Evolutionary conservation across 768 basidiomycete species (phyloP).

Genomic region (Gloeopeniophorella convolvens): DNA sequence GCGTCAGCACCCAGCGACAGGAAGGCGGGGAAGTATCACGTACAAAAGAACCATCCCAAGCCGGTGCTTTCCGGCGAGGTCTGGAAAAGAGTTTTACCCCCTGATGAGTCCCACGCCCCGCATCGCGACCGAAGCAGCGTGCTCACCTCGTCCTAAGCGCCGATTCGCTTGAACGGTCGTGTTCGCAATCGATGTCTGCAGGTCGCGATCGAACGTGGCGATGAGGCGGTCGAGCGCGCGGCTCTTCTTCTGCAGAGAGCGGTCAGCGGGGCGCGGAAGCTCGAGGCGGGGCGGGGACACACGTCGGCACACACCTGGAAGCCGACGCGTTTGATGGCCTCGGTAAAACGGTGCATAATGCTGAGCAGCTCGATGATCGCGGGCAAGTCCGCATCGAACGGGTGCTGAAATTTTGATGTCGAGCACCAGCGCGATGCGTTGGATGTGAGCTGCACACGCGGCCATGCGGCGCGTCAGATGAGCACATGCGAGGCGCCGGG

Average conservation of each 20-base stretch:
- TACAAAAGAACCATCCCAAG: constrained; percentile 16
- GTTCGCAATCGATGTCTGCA: constrained; percentile 13
- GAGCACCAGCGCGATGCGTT: constrained; percentile 24
- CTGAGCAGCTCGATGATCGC: constrained; percentile 28
- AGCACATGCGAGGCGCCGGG: too few relatives aligned
- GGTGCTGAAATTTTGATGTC: constrained; percentile 24
- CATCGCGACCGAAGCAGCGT: too few relatives aligned
- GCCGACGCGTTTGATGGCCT: constrained; percentile 1
- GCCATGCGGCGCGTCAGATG: too few relatives aligned
- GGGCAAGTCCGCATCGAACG: constrained; percentile 26
- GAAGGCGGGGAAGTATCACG: neutral
- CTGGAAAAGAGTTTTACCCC: too few relatives aligned
- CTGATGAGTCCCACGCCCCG: too few relatives aligned
- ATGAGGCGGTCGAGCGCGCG: constrained; percentile 14
- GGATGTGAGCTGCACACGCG: constrained; percentile 34
- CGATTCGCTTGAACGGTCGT: constrained; percentile 7
- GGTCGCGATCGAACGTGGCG: neutral
- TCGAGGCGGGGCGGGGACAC: too few relatives aligned
- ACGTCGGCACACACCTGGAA: neutral
- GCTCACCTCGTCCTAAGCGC: constrained; percentile 6
- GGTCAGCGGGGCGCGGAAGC: too few relatives aligned
- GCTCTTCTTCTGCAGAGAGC: constrained; percentile 17
- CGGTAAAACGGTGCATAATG: constrained; percentile 28
- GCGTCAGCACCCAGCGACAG: too few relatives aligned
- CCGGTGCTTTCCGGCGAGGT: constrained; percentile 10